Percentiles rank a stretch among this genome's conserved stretches.
phyloP scores from a whole-genome alignment of 2,329 filamentous ascomycete genomes.

The Botryotinia narcissicola region DNA sequence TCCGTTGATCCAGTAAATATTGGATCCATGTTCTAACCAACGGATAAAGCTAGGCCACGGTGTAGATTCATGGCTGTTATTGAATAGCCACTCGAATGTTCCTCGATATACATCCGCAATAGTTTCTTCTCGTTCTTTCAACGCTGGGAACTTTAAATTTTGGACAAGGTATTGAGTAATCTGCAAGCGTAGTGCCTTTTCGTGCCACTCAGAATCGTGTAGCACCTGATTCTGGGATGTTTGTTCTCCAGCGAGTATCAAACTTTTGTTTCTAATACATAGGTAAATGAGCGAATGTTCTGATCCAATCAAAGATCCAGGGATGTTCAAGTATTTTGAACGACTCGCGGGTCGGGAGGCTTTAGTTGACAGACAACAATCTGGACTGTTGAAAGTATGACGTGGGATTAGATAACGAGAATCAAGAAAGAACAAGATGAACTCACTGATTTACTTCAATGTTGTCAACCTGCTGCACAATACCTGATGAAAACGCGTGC shows the following conservation, averaged over 20 bases:
- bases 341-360: not conserved
- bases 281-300: not conserved
- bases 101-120: constrained; percentile 15
- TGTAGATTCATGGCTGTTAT: not conserved
- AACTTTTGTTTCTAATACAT: not conserved
- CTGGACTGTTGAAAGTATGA: not conserved
- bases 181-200: not conserved
- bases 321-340: too few relatives aligned
- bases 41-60: constrained; percentile 11
- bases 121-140: constrained; percentile 10
- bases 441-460: not conserved
- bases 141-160: constrained; percentile 4
- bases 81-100: constrained; percentile 25
- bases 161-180: not conserved
- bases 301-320: not conserved
- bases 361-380: not conserved
- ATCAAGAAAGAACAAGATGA: not conserved
- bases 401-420: not conserved
- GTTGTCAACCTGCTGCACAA: not conserved
- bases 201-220: not conserved
- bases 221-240: not conserved
- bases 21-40: constrained; percentile 22
- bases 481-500: not conserved
- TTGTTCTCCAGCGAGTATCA: not conserved
- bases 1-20: constrained; percentile 28